Base-by-base conservation (phyloP, 192 early-diverging fungal species). In the Umbelopsis sp. region DNA sequence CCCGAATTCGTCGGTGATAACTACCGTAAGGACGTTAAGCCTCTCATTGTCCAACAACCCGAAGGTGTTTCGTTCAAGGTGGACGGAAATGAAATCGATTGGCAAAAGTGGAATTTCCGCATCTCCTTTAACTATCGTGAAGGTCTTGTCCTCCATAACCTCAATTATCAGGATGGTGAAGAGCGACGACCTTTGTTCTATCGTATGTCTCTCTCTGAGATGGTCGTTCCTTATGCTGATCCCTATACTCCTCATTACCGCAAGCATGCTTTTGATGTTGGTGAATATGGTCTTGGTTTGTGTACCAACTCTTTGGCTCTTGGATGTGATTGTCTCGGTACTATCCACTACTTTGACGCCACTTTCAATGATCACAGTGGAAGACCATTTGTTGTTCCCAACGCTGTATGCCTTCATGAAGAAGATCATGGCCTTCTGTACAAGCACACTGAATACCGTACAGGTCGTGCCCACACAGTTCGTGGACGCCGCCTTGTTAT, bases 51-150 rank as follows among this genome's bases (percentile, higher is more conserved):
- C 17, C 71, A 72, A 67, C 79, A 80, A 62, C 79, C 79, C 17
- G 66, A 80, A 56, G 79, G 79, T 71, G 79, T 80, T 21, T 76
- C 74, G 44, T 80, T 80, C 65, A 75, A 50, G 53, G 74, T 80
- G 17, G 67, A 76, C 29, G 79, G 79, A 26, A 76, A 67, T n/a
- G 74, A 76, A 49, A 80, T 80, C 43, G 74, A 75, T 49, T 80
- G 79, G 79, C 79, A 80, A 74, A 80, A 80, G 71, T 80, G 75
- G 74, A 80, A 80, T 45, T 70, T 80, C 68, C 71, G 67, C 43
- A 80, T 80, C 59, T 76, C 74, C 36, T 75, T 80, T 70, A 80
- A 80, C 74, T 80, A 80, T 51, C 70, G 79, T 56, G 79, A 80
- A 52, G 79, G 79, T 73, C 69, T 80, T 6, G 79, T 80, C 17